These are phyloP conservation scores for Mycena vitilis DNA, from an alignment of 768 basidiomycete genomes.

Conservation along the genomic window DNA sequence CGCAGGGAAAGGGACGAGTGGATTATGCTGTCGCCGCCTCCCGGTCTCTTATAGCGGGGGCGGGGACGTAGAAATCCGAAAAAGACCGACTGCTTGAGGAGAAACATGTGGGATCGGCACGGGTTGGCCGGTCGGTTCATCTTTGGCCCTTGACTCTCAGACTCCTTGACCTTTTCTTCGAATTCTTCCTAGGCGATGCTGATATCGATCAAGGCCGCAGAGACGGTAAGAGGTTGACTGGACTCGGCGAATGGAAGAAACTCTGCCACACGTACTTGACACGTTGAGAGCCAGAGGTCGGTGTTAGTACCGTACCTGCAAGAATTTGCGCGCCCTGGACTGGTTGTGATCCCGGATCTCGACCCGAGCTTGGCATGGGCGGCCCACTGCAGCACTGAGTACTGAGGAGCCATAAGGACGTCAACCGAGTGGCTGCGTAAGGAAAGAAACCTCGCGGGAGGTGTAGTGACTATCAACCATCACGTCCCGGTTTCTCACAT, in stretches of 20 bases:
- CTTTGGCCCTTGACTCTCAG: conserved; percentile 3
- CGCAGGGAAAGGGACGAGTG: background rate
- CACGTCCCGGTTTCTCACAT: too few species aligned
- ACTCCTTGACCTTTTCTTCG: background rate
- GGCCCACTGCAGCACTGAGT: too few species aligned
- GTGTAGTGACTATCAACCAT: too few species aligned
- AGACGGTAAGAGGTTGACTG: background rate
- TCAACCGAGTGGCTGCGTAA: too few species aligned
- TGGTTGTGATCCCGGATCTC: too few species aligned
- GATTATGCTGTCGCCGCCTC: background rate
- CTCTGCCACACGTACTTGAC: too few species aligned
- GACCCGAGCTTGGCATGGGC: too few species aligned
- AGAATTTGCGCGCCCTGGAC: too few species aligned
- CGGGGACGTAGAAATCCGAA: conserved; percentile 24
- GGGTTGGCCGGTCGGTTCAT: conserved; percentile 15
- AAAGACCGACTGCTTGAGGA: conserved; percentile 20
- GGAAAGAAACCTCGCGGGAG: too few species aligned
- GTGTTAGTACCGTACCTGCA: too few species aligned
- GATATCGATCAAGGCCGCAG: background rate
- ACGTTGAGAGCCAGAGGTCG: too few species aligned
- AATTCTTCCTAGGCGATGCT: background rate
- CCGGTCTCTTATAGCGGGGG: conserved; percentile 12
- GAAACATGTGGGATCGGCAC: conserved; percentile 28
- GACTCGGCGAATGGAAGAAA: background rate
- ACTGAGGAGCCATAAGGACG: too few species aligned